Percentiles rank a stretch among this genome's conserved stretches.
Conservation (phyloP, 2,329 filamentous ascomycete species). For the Didymella pinodella region DNA sequence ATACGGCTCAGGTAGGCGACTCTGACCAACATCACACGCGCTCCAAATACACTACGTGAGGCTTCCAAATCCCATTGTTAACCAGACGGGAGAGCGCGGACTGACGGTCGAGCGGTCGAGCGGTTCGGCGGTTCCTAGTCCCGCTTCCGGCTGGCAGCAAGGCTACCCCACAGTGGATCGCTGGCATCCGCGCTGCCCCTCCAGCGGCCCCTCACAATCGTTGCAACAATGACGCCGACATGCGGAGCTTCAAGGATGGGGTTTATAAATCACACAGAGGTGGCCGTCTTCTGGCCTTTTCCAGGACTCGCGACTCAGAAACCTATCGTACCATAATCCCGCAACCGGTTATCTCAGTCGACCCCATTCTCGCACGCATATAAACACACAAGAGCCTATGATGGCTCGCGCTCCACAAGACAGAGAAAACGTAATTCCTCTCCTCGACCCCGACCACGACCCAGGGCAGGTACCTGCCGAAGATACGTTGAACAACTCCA, state of each 20-base stretch:
- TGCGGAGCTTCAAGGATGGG: conserved; percentile 12
- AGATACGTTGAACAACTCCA: conserved; percentile 6
- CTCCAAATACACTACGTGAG: conserved; percentile 1
- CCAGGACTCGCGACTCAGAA: conserved; percentile 6
- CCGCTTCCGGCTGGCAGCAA: conserved; percentile 12
- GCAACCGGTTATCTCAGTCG: background rate
- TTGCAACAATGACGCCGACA: conserved; percentile 27
- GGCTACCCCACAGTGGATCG: conserved; percentile 32
- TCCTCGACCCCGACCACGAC: conserved; percentile 27
- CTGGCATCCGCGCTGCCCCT: conserved; percentile 23
- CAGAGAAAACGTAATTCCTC: conserved; percentile 15
- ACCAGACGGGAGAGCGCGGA: conserved; percentile 12
- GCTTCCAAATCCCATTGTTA: conserved; percentile 6
- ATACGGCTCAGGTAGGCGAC: background rate
- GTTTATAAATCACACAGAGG: conserved; percentile 17
- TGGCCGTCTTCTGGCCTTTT: conserved; percentile 1
- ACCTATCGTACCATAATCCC: background rate
- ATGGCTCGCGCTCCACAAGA: conserved; percentile 23
- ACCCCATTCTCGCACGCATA: conserved; percentile 4
- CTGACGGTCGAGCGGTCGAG: conserved; percentile 13
- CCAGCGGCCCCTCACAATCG: conserved; percentile 26
- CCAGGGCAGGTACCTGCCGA: conserved; percentile 23
- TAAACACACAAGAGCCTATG: conserved; percentile 3
- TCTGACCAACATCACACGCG: background rate
- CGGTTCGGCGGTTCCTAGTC: conserved; percentile 7